Percentiles rank a stretch among this genome's conserved stretches.
These are phyloP conservation scores for Mrakia gelida DNA, from an alignment of 768 basidiomycete genomes.

Conservation along the genomic window DNA sequence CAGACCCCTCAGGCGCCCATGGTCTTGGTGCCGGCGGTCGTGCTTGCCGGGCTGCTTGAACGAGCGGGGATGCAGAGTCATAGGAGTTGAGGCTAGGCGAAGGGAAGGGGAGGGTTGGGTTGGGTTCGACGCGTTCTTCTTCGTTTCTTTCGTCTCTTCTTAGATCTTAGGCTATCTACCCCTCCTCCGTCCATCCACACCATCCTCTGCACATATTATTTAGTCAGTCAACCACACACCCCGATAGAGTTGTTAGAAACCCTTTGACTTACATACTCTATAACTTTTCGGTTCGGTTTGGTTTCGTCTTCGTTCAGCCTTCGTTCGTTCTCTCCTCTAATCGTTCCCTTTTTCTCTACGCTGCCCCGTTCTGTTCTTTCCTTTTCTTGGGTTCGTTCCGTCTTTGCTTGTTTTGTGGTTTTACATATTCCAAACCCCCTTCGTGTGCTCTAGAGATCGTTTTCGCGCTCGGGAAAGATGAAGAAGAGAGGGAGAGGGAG, in stretches of 20 bases:
- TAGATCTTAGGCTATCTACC: no score
- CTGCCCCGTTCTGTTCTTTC: not conserved
- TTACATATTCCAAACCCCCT: no score
- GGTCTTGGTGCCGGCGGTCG: slow-evolving; percentile 27
- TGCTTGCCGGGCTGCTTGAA: slow-evolving; percentile 26
- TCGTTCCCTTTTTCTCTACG: not conserved
- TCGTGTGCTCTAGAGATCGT: no score
- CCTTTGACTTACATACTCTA: no score
- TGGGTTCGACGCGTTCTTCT: not conserved
- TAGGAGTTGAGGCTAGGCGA: not conserved
- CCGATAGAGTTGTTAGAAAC: no score
- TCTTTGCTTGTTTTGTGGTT: not conserved
- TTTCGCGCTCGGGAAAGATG: no score
- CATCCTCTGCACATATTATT: no score
- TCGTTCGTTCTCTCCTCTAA: not conserved
- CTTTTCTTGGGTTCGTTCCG: not conserved
- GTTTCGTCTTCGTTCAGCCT: no score
- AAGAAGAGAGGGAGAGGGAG: no score
- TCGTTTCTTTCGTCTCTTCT: not conserved
- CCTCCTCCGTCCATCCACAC: no score
- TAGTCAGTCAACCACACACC: no score
- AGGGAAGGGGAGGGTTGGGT: not conserved
- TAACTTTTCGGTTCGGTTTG: not conserved
- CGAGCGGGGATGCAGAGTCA: slow-evolving; percentile 21
- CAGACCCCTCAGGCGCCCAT: slow-evolving; percentile 20